Evolutionary conservation across 108 stramenopile species (phyloP), one percentile per base, ranked within the genome.

Genomic region (Conticribra guillardii): DNA sequence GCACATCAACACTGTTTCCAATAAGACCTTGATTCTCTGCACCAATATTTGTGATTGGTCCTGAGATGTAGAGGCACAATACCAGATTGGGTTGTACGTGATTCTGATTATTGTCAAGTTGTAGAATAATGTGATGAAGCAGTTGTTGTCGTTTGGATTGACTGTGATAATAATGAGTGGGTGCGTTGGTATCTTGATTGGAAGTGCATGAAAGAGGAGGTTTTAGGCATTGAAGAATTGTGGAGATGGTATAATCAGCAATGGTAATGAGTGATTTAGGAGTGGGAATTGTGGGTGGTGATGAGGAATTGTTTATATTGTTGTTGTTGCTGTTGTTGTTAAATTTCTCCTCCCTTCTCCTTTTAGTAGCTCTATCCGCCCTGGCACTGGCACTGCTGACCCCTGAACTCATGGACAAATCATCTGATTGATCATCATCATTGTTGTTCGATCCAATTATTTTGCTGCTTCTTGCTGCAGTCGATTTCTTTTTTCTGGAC

Each of bases 21-120:
- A 76, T 76, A 37, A 76, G 27, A 21, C 74, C 74, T 48, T 68
- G 67, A 56, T 76, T 76, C 34, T 76, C 74, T 15, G 74, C 74
- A 15, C 74, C 74, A 62, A 68, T 56, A 8, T 47, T 44, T 16
- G 67, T 41, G 11, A 76, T 49, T 22, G 21, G 21, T 7, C 67
- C 67, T 4, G 28, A 34, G 0, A 76, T 18, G 53, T 76, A 76
- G 0, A 76, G 49, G 47, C 74, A 69, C 28, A 76, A 22, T 26
- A 60, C 54, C 22, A 68, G 34, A 30, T 69, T 31, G 29, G 14
- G 8, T 9, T 41, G 37, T 5, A 41, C 37, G 11, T 11, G 11
- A 41, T 41, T 5, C 23, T 52, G 32, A n/a, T 16, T 34, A 18
- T 60, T 27, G 15, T 57, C n/a, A 8, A 70, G 22, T 44, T 70